Percentiles rank a stretch among this genome's conserved stretches.
Evolutionary conservation across 1,284 basidiomycete species (phyloP).

Genomic region (Trichosporon coremiiforme): DNA sequence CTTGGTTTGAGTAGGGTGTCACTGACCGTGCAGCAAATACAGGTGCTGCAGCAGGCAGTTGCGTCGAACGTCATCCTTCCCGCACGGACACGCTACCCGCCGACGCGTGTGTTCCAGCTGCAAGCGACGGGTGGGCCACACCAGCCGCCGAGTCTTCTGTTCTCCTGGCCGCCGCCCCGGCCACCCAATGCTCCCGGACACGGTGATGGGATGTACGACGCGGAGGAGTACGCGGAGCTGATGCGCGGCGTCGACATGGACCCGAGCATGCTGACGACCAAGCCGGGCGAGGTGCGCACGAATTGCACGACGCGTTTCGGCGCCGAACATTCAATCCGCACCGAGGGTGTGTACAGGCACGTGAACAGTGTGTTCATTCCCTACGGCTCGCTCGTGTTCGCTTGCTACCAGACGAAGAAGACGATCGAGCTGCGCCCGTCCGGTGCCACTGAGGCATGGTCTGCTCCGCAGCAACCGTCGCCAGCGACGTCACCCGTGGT

Average conservation of each 20-base stretch:
- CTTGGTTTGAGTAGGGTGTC: slow-evolving; percentile 32
- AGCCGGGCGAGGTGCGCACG: slow-evolving; percentile 72
- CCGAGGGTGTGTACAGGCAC: slow-evolving; percentile 63
- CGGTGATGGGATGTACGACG: slow-evolving; percentile 66
- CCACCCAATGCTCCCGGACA: slow-evolving; percentile 31
- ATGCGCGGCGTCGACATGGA: slow-evolving; percentile 75
- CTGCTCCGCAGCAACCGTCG: not conserved
- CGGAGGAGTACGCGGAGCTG: slow-evolving; percentile 79
- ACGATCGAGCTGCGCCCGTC: slow-evolving; percentile 54
- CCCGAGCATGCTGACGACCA: slow-evolving; percentile 56
- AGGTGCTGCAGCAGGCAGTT: slow-evolving; percentile 42
- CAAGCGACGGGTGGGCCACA: slow-evolving; percentile 37
- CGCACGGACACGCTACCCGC: slow-evolving; percentile 40
- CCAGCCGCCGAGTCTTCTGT: slow-evolving; percentile 60
- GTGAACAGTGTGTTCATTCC: slow-evolving; percentile 91
- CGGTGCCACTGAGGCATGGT: not conserved
- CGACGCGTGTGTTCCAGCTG: slow-evolving; percentile 55
- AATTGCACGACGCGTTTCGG: slow-evolving; percentile 91
- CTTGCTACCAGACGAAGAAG: slow-evolving; percentile 62
- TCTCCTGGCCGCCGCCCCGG: slow-evolving; percentile 78
- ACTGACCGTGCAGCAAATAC: slow-evolving; percentile 38
- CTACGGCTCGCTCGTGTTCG: slow-evolving; percentile 69
- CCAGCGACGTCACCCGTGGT: not conserved
- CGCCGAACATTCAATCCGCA: slow-evolving; percentile 69
- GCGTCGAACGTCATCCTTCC: slow-evolving; percentile 34